These are phyloP conservation scores for Candida lessepsii DNA, from an alignment of 805 yeast species.

Conservation along the genomic window DNA sequence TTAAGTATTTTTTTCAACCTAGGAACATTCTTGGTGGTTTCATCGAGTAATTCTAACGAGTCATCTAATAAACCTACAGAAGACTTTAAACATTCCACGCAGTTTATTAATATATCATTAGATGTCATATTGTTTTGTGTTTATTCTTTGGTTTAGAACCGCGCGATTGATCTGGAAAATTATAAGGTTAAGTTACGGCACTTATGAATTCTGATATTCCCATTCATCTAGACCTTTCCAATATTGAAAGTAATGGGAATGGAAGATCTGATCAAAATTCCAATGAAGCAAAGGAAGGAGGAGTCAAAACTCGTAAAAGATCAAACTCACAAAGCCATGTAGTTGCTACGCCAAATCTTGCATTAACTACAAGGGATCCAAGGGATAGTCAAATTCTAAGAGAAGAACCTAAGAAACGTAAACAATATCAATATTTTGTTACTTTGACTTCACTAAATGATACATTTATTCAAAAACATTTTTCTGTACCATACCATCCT, in stretches of 20 bases:
- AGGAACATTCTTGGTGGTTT: slow-evolving; percentile 39
- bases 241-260: slow-evolving; percentile 5
- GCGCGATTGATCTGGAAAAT: slow-evolving; percentile 7
- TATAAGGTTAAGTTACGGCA: not conserved
- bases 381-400: not conserved
- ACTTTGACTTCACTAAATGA: slow-evolving; percentile 75
- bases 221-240: slow-evolving; percentile 20
- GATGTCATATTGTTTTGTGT: slow-evolving; percentile 6
- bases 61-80: slow-evolving; percentile 33
- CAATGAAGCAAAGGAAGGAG: slow-evolving; percentile 1
- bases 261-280: not conserved
- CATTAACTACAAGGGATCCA: slow-evolving; percentile 2
- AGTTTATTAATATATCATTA: slow-evolving; percentile 20
- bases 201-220: slow-evolving; percentile 20
- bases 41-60: slow-evolving; percentile 32
- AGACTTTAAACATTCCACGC: slow-evolving; percentile 31
- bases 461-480: slow-evolving; percentile 75
- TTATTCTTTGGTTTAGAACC: not conserved
- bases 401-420: slow-evolving; percentile 21
- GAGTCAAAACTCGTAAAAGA: slow-evolving; percentile 24
- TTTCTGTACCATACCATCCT: slow-evolving; percentile 79
- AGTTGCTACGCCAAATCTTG: slow-evolving; percentile 22
- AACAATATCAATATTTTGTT: slow-evolving; percentile 52
- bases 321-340: slow-evolving; percentile 46
- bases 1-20: slow-evolving; percentile 40